Percentiles rank a stretch among this genome's conserved stretches.
Conservation (phyloP, 78 protist species). For the Reticulomyxa filosa region DNA sequence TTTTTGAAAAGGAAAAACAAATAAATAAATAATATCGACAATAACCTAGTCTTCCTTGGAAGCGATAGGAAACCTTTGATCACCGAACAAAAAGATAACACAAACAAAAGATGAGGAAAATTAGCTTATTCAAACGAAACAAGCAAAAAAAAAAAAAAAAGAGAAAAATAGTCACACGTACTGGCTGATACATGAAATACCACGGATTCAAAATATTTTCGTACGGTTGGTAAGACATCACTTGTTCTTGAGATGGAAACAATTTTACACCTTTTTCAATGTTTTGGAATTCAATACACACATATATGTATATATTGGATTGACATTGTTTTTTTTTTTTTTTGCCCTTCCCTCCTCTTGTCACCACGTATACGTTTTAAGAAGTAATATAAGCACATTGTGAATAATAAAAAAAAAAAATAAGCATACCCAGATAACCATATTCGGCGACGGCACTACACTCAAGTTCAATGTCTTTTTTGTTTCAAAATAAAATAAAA, state of each 20-base stretch:
- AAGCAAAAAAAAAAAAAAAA: no score
- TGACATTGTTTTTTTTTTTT: no score
- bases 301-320: no score
- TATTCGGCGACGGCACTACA: slow-evolving; percentile 24
- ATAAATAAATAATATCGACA: not conserved
- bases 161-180: no score
- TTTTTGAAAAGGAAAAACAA: no score
- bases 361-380: not conserved
- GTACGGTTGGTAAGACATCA: slow-evolving; percentile 28
- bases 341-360: no score
- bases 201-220: slow-evolving; percentile 29
- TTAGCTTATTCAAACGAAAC: no score
- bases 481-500: no score
- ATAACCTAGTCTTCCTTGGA: slow-evolving; percentile 31
- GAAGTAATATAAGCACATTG: slow-evolving; percentile 1
- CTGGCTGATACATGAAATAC: slow-evolving; percentile 40
- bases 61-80: slow-evolving; percentile 30
- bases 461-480: slow-evolving; percentile 30
- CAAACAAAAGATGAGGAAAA: no score
- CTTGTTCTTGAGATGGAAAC: slow-evolving; percentile 29
- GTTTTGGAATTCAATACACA: no score
- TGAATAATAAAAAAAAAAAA: not conserved
- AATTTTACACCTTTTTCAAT: slow-evolving; percentile 38
- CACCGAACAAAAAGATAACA: no score
- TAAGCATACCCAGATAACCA: slow-evolving; percentile 25